Evolutionary conservation across 78 protist species (phyloP).

Genomic region (Chrysochromulina tobinii): DNA sequence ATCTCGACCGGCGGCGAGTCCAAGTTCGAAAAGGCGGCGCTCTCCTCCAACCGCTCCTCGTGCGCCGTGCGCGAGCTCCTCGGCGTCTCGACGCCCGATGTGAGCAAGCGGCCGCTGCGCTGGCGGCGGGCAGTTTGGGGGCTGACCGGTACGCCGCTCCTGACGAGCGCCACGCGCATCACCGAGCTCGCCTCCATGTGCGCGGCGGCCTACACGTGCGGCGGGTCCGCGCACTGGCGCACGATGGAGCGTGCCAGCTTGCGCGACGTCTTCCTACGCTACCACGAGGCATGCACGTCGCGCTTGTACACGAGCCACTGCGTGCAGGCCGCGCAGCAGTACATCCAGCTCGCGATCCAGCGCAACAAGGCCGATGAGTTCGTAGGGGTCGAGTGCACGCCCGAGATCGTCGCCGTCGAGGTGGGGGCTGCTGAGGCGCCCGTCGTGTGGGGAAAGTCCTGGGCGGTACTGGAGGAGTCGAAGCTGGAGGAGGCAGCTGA

Average conservation of each 20-base stretch:
- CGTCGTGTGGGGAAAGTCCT: too few relatives aligned
- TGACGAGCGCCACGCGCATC: background rate
- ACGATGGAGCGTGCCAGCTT: background rate
- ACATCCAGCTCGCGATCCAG: background rate
- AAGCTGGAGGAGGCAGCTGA: background rate
- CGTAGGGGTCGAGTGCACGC: background rate
- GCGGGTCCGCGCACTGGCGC: background rate
- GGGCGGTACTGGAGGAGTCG: background rate
- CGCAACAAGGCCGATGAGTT: background rate
- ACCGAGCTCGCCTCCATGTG: background rate
- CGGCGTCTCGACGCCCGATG: background rate
- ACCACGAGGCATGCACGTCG: background rate
- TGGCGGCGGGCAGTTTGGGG: background rate
- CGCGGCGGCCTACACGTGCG: background rate
- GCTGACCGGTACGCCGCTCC: background rate
- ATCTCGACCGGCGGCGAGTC: too few relatives aligned
- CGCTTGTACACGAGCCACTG: background rate
- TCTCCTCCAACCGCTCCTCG: background rate
- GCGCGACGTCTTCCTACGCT: slow-evolving; percentile 7
- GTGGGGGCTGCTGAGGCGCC: too few relatives aligned
- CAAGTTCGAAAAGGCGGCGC: background rate
- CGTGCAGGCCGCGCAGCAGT: background rate
- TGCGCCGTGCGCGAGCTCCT: background rate
- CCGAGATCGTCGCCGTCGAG: background rate
- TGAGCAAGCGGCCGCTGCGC: background rate